Evolutionary conservation across 331 rosid genomes (phyloP).

Genomic region (Malus hybrid): DNA sequence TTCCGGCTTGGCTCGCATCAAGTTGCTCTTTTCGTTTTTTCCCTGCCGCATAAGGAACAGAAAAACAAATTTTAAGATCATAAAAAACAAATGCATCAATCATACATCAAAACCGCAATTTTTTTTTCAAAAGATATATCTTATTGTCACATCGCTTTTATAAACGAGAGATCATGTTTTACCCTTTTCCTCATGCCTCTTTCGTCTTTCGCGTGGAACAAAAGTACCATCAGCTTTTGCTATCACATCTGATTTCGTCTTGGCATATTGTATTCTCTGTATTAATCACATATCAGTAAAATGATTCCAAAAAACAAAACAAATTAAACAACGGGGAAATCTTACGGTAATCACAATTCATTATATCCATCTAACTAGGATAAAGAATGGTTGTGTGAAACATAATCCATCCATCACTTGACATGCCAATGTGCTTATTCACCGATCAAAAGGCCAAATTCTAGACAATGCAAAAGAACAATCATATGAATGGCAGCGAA

Average conservation of each 20-base stretch:
- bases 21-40: conserved; percentile 86
- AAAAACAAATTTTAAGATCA: background rate
- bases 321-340: background rate
- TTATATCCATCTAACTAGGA: background rate
- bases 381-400: background rate
- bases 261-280: conserved; percentile 94
- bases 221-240: conserved; percentile 92
- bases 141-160: background rate
- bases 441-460: background rate
- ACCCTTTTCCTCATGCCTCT: conserved; percentile 93
- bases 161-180: background rate
- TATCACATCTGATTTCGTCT: conserved; percentile 82
- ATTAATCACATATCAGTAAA: conserved; percentile 10
- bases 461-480: background rate
- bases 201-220: conserved; percentile 84
- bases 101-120: background rate
- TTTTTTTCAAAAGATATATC: background rate
- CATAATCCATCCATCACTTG: background rate
- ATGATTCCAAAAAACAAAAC: background rate
- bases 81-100: background rate
- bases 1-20: conserved; percentile 79
- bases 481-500: background rate
- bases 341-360: background rate
- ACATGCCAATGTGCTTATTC: background rate
- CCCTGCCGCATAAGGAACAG: conserved; percentile 34